phyloP scores from a whole-genome alignment of 2,329 filamentous ascomycete species.

The Arthroderma sp. region DNA sequence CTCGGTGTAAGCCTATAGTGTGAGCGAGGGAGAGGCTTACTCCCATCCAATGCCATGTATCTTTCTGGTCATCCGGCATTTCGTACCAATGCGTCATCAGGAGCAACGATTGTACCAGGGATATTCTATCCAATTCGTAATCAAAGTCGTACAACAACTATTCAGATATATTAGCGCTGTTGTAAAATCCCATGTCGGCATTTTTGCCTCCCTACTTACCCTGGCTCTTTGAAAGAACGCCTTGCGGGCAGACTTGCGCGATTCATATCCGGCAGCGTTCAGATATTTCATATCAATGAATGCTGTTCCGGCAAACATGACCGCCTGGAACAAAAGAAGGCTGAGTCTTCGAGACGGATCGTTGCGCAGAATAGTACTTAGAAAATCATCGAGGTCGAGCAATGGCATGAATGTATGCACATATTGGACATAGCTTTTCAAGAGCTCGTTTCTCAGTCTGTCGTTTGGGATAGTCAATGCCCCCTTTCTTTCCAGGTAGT shows the following conservation, averaged over 20 bases:
- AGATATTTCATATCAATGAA: slow-evolving; percentile 73
- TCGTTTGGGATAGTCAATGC: slow-evolving; percentile 62
- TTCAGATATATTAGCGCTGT: neutral
- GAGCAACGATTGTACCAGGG: slow-evolving; percentile 74
- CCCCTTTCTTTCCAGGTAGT: slow-evolving; percentile 72
- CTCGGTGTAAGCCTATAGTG: slow-evolving; percentile 83
- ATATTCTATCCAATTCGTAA: slow-evolving; percentile 79
- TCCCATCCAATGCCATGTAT: slow-evolving; percentile 98
- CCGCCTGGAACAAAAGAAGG: slow-evolving; percentile 77
- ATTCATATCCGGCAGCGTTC: slow-evolving; percentile 61
- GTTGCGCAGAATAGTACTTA: slow-evolving; percentile 44
- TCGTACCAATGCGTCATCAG: slow-evolving; percentile 98
- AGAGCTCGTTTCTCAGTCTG: slow-evolving; percentile 61
- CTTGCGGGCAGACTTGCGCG: slow-evolving; percentile 69
- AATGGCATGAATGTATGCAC: slow-evolving; percentile 92
- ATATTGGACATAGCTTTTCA: slow-evolving; percentile 74
- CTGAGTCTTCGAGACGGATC: slow-evolving; percentile 64
- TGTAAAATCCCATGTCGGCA: neutral
- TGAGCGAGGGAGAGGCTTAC: slow-evolving; percentile 86
- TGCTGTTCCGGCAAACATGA: slow-evolving; percentile 86
- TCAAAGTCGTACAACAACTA: slow-evolving; percentile 88
- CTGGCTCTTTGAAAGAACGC: slow-evolving; percentile 80
- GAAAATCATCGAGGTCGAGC: slow-evolving; percentile 52
- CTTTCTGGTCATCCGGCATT: slow-evolving; percentile 90
- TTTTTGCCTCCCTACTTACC: slow-evolving; percentile 37